These are phyloP conservation scores for Rasamsonia emersonii DNA, from an alignment of 2,329 filamentous ascomycete genomes.

Conservation along the genomic window DNA sequence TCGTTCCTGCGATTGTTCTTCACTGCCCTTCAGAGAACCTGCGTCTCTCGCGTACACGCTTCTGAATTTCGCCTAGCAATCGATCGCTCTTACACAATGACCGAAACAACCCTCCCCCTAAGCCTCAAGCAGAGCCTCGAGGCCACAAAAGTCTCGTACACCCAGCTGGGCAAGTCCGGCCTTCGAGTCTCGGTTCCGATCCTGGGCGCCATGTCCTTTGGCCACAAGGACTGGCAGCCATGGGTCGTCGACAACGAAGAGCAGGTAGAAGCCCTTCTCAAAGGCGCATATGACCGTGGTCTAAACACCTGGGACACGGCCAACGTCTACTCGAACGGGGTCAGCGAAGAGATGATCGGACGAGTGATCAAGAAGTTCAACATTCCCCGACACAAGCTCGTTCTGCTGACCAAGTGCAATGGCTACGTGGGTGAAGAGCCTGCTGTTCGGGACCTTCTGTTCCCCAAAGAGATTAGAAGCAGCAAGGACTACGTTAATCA, in stretches of 20 bases:
- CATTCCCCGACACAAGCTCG: slow-evolving; percentile 49
- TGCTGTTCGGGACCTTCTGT: slow-evolving; percentile 18
- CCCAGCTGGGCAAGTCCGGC: slow-evolving; percentile 14
- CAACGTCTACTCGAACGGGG: slow-evolving; percentile 41
- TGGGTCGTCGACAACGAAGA: slow-evolving; percentile 16
- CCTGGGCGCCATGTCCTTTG: slow-evolving; percentile 14
- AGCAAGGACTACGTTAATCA: slow-evolving; percentile 44
- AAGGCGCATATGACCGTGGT: slow-evolving; percentile 18
- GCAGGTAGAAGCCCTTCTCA: slow-evolving; percentile 16
- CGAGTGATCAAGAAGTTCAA: slow-evolving; percentile 52
- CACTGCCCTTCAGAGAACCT: too few species aligned
- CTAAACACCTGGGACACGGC: slow-evolving; percentile 22
- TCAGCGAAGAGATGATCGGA: slow-evolving; percentile 54
- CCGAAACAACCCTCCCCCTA: slow-evolving; percentile 4
- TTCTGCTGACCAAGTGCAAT: slow-evolving; percentile 49
- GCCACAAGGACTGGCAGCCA: slow-evolving; percentile 13
- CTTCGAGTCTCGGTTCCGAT: slow-evolving; percentile 17
- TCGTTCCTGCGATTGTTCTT: too few species aligned
- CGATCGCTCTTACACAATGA: too few species aligned
- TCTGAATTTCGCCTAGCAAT: too few species aligned
- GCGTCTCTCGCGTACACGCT: too few species aligned
- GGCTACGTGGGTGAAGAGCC: slow-evolving; percentile 26
- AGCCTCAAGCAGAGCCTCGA: slow-evolving; percentile 6
- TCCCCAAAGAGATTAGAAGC: slow-evolving; percentile 29
- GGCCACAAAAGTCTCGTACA: slow-evolving; percentile 7